phyloP scores from a whole-genome alignment of 257 asterid genomes.

The Anisodus tanguticus region DNA sequence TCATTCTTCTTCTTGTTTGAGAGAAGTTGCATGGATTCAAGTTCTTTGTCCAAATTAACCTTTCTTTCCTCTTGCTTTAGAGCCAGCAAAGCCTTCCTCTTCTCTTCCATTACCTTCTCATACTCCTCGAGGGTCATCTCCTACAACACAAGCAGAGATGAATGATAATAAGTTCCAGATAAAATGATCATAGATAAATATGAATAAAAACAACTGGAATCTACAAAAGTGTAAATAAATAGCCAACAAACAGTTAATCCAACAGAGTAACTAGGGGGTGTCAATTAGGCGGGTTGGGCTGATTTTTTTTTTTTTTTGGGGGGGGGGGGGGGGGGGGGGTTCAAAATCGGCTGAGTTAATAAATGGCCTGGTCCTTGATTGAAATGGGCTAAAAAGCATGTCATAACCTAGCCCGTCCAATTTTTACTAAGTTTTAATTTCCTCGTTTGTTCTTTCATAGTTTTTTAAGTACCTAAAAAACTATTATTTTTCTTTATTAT shows the following conservation, averaged over 20 bases:
- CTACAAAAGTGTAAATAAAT: not conserved
- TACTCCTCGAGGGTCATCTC: constrained; percentile 86
- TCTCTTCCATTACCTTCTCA: constrained; percentile 67
- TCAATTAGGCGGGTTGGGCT: no score
- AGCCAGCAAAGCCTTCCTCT: constrained; percentile 60
- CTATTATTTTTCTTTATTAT: no score
- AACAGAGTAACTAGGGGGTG: not conserved
- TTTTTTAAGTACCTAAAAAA: no score
- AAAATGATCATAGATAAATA: not conserved
- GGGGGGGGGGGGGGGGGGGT: no score
- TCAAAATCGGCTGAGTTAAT: no score
- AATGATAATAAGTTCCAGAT: not conserved
- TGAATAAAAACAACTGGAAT: not conserved
- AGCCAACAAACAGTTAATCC: not conserved
- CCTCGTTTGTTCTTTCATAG: no score
- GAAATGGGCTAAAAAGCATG: no score
- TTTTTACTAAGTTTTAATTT: no score
- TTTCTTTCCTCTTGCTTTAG: constrained; percentile 67
- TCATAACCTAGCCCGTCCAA: no score
- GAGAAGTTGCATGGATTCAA: constrained; percentile 66
- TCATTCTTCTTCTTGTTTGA: constrained; percentile 71
- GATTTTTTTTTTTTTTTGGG: no score
- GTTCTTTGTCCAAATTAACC: constrained; percentile 63
- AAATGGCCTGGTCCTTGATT: no score
- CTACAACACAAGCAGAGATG: constrained; percentile 33